Base-by-base conservation (phyloP, 2,329 filamentous ascomycete species). In the Clonostachys rhizophaga region DNA sequence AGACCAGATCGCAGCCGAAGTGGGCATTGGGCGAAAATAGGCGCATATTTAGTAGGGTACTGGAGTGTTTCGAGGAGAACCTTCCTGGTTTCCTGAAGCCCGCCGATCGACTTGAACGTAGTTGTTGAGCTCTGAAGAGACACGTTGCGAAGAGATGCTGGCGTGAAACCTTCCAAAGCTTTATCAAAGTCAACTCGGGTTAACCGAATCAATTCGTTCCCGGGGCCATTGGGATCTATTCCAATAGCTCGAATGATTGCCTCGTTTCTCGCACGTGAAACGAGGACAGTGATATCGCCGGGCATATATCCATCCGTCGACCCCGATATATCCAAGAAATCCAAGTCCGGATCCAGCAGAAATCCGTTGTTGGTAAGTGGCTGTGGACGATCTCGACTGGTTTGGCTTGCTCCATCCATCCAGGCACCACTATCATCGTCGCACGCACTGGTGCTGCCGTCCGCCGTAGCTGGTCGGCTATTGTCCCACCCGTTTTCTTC, bases 271-370 rank as follows among this genome's bases (percentile, higher is more conserved):
- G 94, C 92, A 49, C 94, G 81, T 11, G 89, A 86, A 16, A 95
- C 87, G 11, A 99, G 80, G 3, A 96, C 77, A 14, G 87, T 84
- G 36, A 99, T 75, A 64, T 99, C 94, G 5, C 91, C 94, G 1
- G 94, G 92, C 91, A 97, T 96, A 62, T 97, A 99, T 1, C 94
- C 94, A 61, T 99, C 94, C 0, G 92, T 97, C 55, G 92, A 86
- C 2, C 94, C 91, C 16, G 95, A 91, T 47, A 99, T 78, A 52
- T 97, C 92, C 9, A 97, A 80, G 49, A 97, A 89, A 63, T 99
- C 94, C 10, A 99, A 80, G 43, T 87, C 80, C 0, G 81, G 70
- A 49, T 91, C 87, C 6, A 96, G 71, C 2, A 85, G 68, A 57
- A 95, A 94, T 46, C 80, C 78, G 5, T 70, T 64, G 43, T 63